Base-by-base conservation (phyloP, 2,329 filamentous ascomycete species). In the Apiospora phragmitis region DNA sequence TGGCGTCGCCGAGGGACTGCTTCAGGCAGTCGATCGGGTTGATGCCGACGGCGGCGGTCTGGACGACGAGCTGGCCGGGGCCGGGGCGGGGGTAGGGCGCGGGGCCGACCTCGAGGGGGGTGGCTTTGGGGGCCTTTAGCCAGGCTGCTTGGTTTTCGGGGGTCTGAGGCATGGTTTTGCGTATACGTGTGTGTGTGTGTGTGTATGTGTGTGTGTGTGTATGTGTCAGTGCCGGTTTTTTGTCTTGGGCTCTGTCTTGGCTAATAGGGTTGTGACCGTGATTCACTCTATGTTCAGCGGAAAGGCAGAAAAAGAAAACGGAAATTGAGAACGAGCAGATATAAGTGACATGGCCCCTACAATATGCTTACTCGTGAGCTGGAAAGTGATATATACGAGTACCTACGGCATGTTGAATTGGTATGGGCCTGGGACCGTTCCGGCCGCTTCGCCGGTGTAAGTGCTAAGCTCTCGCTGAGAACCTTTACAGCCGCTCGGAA, bases 11-110 rank as follows among this genome's bases (percentile, higher is more conserved):
- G 4, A 29, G 24, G 12, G 21, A 21, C 38, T 70, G 69, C 7
- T 51, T 43, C 16, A 47, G 47, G 12, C n/a, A 26, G 55, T 70
- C 69, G 49, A 70, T 68, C 4, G 69, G 69, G 32, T 70, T 70
- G 51, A 70, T 43, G n/a, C 38, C 69, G n/a, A 70, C 12, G 26
- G 51, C 69, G n/a, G 43, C 59, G 45, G 49, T 70, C 43, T 65
- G 38, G 21, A 70, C 16, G 26, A 70, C 41, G n/a, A 70, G 51
- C 8, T 68, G 49, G 32, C 43, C 51, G 21, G 67, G 16, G 29
- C 14, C 26, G 18, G 69, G 69, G 18, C 16, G 18, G 14, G 59
- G 35, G 14, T 67, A 32, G 21, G 69, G 66, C 2, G 69, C 69
- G 14, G 69, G 43, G 24, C 66, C 66, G 51, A 70, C 45, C 29